Base-by-base conservation (phyloP, 352 stramenopile species). In the Pythium aristosporum region DNA sequence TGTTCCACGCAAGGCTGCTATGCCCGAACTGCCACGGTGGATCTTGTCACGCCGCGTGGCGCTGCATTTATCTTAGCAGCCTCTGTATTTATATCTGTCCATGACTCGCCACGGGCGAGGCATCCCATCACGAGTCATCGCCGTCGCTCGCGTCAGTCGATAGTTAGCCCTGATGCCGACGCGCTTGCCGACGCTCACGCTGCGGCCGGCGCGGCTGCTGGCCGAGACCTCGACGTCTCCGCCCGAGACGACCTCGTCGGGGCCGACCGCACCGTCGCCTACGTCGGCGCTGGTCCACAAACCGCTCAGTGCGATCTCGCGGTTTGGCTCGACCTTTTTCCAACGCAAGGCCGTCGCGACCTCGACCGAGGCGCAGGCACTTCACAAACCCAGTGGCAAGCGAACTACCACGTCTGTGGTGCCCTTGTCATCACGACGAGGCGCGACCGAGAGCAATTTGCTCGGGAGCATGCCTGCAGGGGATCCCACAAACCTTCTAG, bases 271-370 rank as follows among this genome's bases (percentile, higher is more conserved):
- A 8, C 23, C 54, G 23, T 15, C 58, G 15, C 49, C 58, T 12
- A 21, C 58, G 25, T 65, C 58, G 15, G 49, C 39, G 1, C 32
- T 65, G 21, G 58, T 65, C 9, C 42, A 43, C 58, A 65, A 65
- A 39, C 58, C 58, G 7, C 49, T 57, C 5, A 65, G 58, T 43
- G 58, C 44, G 20, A 57, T 65, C 37, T 54, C 48, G 18, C 58
- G 58, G 8, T 59, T 65, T 36, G 58, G 58, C 11, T 54, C 58
- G 48, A 59, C 58, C 18, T 59, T 65, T 18, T 65, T 65, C 30
- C 58, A 65, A 21, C 48, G 58, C 39, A 65, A 65, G 44, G 59
- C 49, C 16, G 52, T 65, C 28, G 49, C 21, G 21, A 30, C 41
- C 10, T 18, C 28, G n/a, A 10, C 42, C 49, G 25, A 52, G 37